Percentiles rank a stretch among this genome's conserved stretches.
Evolutionary conservation across 305 asterid genomes (phyloP).

Genomic region (Rubia balearica): DNA sequence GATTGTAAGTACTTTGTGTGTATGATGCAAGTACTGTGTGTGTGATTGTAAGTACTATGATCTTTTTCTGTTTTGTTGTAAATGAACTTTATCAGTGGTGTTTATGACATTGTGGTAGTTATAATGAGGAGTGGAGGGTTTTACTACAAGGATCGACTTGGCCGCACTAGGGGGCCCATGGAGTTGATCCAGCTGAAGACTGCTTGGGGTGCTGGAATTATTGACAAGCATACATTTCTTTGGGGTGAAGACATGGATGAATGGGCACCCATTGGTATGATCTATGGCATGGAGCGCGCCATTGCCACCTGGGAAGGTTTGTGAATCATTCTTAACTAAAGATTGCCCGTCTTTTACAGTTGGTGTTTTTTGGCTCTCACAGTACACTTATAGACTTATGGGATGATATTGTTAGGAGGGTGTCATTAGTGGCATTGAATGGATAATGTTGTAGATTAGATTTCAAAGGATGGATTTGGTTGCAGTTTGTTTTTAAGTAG

Average conservation of each 20-base stretch:
- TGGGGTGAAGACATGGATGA: slow-evolving; percentile 97
- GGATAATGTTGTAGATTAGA: background rate
- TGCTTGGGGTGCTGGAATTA: slow-evolving; percentile 96
- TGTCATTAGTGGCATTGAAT: background rate
- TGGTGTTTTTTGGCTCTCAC: background rate
- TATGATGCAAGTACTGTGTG: background rate
- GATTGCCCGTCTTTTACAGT: background rate
- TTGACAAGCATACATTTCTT: slow-evolving; percentile 79
- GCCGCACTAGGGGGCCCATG: slow-evolving; percentile 95
- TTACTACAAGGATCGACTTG: slow-evolving; percentile 87
- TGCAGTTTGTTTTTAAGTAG: background rate
- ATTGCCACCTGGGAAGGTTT: slow-evolving; percentile 96
- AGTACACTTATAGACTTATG: background rate
- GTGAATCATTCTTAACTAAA: slow-evolving; percentile 17
- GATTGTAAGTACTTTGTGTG: slow-evolving; percentile 55
- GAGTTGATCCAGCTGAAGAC: slow-evolving; percentile 89
- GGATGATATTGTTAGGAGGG: background rate
- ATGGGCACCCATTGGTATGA: slow-evolving; percentile 92
- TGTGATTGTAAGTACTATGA: background rate
- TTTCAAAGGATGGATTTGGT: background rate
- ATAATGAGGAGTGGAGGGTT: slow-evolving; percentile 82
- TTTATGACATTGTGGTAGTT: slow-evolving; percentile 33
- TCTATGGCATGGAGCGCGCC: slow-evolving; percentile 88
- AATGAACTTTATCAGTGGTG: slow-evolving; percentile 1
- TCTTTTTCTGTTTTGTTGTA: background rate